These are phyloP conservation scores for Eragrostis nindensis DNA, from an alignment of 176 grass and related monocot genomes.

Conservation along the genomic window DNA sequence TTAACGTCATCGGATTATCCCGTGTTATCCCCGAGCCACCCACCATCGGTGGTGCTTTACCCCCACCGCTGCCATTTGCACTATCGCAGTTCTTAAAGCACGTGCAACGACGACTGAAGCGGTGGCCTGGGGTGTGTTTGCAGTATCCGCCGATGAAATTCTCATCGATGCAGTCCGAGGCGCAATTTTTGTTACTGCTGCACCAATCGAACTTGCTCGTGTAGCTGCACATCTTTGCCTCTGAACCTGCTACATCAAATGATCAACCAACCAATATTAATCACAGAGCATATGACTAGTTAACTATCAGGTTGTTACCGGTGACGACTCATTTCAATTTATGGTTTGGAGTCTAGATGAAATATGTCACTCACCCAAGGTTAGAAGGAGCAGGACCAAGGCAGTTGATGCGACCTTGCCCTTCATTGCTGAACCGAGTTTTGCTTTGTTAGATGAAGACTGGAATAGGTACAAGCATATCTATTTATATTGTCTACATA, in stretches of 20 bases:
- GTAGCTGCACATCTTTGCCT: not conserved
- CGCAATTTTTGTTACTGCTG: not conserved
- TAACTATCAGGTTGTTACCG: not conserved
- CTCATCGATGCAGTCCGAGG: not conserved
- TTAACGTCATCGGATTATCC: not conserved
- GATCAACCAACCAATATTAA: not conserved
- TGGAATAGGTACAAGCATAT: too few relatives aligned
- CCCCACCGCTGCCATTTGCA: too few relatives aligned
- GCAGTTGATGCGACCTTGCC: too few relatives aligned
- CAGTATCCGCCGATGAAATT: not conserved
- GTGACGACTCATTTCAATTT: too few relatives aligned
- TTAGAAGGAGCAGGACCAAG: too few relatives aligned
- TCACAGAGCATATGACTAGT: not conserved
- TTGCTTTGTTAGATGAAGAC: too few relatives aligned
- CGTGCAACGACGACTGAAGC: not conserved
- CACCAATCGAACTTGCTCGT: not conserved
- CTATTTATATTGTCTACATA: too few relatives aligned
- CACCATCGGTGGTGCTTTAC: not conserved
- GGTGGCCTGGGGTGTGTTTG: not conserved
- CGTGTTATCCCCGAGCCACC: too few relatives aligned
- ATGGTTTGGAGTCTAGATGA: too few relatives aligned
- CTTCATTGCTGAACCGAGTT: too few relatives aligned
- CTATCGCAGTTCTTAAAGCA: constrained; percentile 10
- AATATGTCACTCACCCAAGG: too few relatives aligned
- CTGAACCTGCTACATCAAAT: not conserved